A percentile compares a stretch with the other conserved stretches of the same genome.
These are phyloP conservation scores for Podaxis carcinomalis DNA, from an alignment of 768 basidiomycete species.

Conservation along the genomic window DNA sequence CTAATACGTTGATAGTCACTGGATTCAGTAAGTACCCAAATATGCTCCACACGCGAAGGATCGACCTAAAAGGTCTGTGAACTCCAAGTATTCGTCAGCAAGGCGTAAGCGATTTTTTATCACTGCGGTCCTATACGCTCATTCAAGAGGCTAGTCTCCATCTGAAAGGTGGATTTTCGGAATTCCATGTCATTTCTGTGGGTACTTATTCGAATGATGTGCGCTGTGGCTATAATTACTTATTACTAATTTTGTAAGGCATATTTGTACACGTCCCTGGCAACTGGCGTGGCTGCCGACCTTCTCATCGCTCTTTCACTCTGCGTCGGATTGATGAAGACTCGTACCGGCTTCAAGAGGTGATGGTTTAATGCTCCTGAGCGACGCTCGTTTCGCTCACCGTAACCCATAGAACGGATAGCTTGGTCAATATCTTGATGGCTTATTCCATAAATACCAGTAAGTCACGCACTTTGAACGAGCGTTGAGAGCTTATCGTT, in stretches of 20 bases:
- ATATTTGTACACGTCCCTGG: slow-evolving; percentile 21
- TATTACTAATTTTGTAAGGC: slow-evolving; percentile 10
- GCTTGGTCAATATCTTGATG: slow-evolving; percentile 19
- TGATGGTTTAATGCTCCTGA: not conserved
- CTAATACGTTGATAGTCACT: not conserved
- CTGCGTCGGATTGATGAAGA: slow-evolving; percentile 18
- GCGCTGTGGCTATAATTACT: not conserved
- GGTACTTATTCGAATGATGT: not conserved
- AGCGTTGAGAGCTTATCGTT: not conserved
- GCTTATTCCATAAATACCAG: slow-evolving; percentile 21
- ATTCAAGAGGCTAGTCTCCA: not conserved
- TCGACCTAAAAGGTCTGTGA: not conserved
- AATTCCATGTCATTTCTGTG: slow-evolving; percentile 2
- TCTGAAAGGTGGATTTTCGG: not conserved
- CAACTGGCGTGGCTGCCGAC: slow-evolving; percentile 18
- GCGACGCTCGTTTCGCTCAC: not conserved
- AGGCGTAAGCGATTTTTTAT: slow-evolving; percentile 2
- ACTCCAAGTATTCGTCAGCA: slow-evolving; percentile 1
- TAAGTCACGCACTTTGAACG: slow-evolving; percentile 4
- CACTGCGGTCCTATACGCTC: not conserved
- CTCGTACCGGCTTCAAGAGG: slow-evolving; percentile 22
- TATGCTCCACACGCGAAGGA: not conserved
- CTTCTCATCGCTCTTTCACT: slow-evolving; percentile 19
- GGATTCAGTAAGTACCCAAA: not conserved
- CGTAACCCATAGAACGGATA: slow-evolving; percentile 15